Conservation (phyloP, 1,284 basidiomycete genomes). For the Ganoderma multipileum region DNA sequence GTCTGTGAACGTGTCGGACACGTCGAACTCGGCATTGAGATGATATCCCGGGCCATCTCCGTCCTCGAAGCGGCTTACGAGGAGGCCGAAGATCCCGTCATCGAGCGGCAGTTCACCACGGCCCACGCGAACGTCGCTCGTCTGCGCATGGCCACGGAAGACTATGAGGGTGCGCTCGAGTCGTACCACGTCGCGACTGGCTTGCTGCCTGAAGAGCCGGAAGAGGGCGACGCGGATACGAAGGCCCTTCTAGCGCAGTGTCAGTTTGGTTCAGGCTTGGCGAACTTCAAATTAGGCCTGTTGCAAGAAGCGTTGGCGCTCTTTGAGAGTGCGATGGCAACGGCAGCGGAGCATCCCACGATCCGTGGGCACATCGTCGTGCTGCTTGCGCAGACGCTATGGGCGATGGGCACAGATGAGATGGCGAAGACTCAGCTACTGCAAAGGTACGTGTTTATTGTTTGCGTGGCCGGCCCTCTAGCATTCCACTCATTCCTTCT, state of each 20-base stretch:
- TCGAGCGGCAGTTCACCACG: conserved; percentile 84
- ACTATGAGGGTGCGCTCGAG: conserved; percentile 69
- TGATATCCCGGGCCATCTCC: conserved; percentile 69
- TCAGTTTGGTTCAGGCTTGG: conserved; percentile 75
- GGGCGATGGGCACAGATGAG: conserved; percentile 81
- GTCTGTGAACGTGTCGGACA: conserved; percentile 88
- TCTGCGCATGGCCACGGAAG: conserved; percentile 66
- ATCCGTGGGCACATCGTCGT: conserved; percentile 78
- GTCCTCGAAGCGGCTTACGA: conserved; percentile 92
- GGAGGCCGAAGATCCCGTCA: conserved; percentile 76
- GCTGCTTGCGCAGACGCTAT: conserved; percentile 81
- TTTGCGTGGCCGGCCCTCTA: conserved; percentile 32
- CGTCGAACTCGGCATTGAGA: conserved; percentile 62
- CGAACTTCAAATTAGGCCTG: conserved; percentile 70
- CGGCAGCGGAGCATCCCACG: conserved; percentile 53
- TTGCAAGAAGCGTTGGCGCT: conserved; percentile 67
- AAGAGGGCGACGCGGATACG: conserved; percentile 31
- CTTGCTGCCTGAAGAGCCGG: conserved; percentile 58
- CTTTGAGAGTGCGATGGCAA: conserved; percentile 73
- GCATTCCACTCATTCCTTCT: background rate
- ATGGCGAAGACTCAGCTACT: conserved; percentile 83
- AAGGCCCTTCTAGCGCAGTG: conserved; percentile 66
- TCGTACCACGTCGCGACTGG: conserved; percentile 80
- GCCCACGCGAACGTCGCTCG: conserved; percentile 88
- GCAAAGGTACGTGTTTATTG: conserved; percentile 65